Evolutionary conservation across 1,139 yeast genomes (phyloP), one percentile per base, ranked within the genome.

Genomic region (Saccharomyces hybrid): DNA sequence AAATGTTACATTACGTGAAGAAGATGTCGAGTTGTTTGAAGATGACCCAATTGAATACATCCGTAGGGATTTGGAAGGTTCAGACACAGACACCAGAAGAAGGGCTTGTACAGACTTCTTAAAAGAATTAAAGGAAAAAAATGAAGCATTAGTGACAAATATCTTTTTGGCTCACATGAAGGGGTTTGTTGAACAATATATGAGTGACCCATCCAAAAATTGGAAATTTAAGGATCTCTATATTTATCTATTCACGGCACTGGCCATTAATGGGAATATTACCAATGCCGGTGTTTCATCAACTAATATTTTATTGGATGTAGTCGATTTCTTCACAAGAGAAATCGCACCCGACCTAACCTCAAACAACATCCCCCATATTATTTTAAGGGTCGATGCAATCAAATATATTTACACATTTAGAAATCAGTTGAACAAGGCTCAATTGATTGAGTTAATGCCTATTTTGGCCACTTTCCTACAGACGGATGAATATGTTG

Each of bases 21-120:
- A 86, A 5, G 99, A 95, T 68, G 90, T 89, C 65, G 99, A 95
- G 69, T 70, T 84, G 60, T 93, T 95, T 71, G 99, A 93, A 72
- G 99, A 95, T 71, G 99, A 95, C 67, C 99, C 99, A 44, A 86
- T 93, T 53, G 95, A 88, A 64, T 95, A 78, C 67, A 93, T 90
- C 23, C 80, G 98, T 65, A 80, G 96, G 57, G 99, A 95, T 70
- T 76, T 95, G 54, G 99, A 93, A 73, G 99, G 98, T 3, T 85
- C 96, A 0, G 98, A 93, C 67, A 82, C 86, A 41, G 98, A 91
- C 65, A 86, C 97, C 1, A 81, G 99, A 71, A 80, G 98, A 71
- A 82, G 95, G 63, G 83, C 97, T 0, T 86, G 97, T 14, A 88
- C 96, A 0, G 97, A 90, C 65, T 90, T 95, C 65, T 75, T 95